Conservation (phyloP, 176 grass and related monocot genomes). For the Oryza coarctata region DNA sequence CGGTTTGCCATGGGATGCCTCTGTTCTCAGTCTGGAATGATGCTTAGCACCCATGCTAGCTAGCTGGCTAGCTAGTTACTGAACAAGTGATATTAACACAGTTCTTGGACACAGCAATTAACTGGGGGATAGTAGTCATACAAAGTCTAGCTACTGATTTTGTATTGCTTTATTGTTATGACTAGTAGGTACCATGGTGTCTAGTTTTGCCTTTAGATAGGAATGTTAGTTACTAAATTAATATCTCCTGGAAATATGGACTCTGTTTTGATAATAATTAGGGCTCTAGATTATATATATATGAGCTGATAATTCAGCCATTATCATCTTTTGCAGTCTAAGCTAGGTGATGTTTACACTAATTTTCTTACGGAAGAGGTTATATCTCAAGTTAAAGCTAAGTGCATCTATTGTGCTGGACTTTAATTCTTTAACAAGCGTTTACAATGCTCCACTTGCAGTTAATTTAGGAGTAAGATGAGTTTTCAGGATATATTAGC, state of each 20-base stretch:
- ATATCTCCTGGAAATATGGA: background rate
- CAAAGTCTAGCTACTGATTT: constrained; percentile 25
- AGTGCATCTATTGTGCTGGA: background rate
- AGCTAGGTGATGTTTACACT: background rate
- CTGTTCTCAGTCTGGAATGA: constrained; percentile 60
- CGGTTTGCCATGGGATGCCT: constrained; percentile 56
- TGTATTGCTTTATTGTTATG: background rate
- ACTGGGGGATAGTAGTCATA: background rate
- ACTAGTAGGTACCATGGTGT: background rate
- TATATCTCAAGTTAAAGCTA: background rate
- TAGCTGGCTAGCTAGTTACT: background rate
- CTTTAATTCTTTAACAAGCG: background rate
- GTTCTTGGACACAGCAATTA: background rate
- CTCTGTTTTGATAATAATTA: constrained; percentile 5
- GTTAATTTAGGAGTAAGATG: no score
- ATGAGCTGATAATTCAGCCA: background rate
- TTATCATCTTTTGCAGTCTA: background rate
- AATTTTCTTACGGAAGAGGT: no score
- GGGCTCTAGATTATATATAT: background rate
- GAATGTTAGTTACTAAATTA: constrained; percentile 7
- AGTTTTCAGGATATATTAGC: no score
- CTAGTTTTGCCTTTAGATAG: background rate
- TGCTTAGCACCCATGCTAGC: constrained; percentile 16
- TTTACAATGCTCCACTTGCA: background rate
- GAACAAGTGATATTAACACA: background rate